Evolutionary conservation across 805 yeast genomes (phyloP).

Genomic region (Cyberlindnera xylosilytica): DNA sequence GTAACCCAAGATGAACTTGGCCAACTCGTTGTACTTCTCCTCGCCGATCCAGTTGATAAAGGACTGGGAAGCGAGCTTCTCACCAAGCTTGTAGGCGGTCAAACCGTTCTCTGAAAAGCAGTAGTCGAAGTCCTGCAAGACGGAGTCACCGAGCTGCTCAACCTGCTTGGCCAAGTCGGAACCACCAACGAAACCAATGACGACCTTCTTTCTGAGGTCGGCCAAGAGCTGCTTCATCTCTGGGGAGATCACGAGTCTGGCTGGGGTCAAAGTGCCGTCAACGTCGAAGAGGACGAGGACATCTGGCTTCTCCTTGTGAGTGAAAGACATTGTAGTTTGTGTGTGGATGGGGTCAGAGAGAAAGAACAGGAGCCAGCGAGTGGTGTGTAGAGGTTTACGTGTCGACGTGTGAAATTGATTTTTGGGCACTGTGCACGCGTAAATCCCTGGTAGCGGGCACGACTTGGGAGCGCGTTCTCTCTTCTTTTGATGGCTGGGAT

Average conservation of each 20-base stretch:
- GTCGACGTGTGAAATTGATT: constrained; percentile 1
- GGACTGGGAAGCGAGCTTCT: constrained; percentile 86
- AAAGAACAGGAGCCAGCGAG: too few relatives aligned
- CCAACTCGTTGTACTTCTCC: constrained; percentile 86
- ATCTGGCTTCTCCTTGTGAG: constrained; percentile 77
- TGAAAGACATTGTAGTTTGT: constrained; percentile 46
- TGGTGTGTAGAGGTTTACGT: neutral
- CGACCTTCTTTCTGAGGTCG: constrained; percentile 85
- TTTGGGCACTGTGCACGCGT: constrained; percentile 5
- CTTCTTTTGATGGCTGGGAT: too few relatives aligned
- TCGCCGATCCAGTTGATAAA: constrained; percentile 96
- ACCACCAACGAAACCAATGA: constrained; percentile 97
- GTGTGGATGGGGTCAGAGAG: constrained; percentile 1
- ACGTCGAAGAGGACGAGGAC: constrained; percentile 93
- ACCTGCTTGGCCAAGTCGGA: constrained; percentile 90
- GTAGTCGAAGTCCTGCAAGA: constrained; percentile 83
- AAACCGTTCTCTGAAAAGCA: constrained; percentile 97
- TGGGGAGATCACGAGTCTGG: constrained; percentile 73
- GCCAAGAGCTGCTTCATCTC: constrained; percentile 73
- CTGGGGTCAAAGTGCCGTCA: constrained; percentile 98
- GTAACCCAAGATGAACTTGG: constrained; percentile 80
- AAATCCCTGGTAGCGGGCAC: neutral
- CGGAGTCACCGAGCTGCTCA: constrained; percentile 87
- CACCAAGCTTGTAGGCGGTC: constrained; percentile 92
- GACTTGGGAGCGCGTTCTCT: too few relatives aligned